Conservation (phyloP, 805 yeast species). For the Wickerhamiella lipophila region DNA sequence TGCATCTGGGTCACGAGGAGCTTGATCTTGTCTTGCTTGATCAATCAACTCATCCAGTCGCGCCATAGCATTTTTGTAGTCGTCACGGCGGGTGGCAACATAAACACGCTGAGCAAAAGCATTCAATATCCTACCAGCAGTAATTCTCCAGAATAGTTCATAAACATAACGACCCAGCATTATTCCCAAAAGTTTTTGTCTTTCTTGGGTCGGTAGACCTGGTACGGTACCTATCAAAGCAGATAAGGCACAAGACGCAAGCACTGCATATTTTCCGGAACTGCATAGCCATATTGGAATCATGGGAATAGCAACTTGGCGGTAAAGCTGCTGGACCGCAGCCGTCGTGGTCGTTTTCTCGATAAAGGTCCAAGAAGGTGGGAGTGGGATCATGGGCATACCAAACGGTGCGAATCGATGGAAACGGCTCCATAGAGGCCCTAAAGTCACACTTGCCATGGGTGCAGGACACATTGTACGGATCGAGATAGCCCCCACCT, state of each 20-base stretch:
- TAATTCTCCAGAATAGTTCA: background rate
- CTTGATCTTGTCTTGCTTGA: background rate
- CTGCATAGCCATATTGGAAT: constrained; percentile 6
- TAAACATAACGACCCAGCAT: background rate
- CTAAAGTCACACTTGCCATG: constrained; percentile 21
- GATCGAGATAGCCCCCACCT: constrained; percentile 24
- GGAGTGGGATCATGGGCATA: background rate
- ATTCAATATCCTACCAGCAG: background rate
- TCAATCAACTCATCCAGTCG: constrained; percentile 8
- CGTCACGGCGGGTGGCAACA: background rate
- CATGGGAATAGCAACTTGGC: background rate
- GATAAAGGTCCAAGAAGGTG: background rate
- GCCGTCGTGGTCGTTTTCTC: too few relatives aligned
- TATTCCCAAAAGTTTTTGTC: background rate
- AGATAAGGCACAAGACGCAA: background rate
- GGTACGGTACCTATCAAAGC: background rate
- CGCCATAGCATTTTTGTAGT: background rate
- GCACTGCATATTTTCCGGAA: background rate
- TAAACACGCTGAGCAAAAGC: background rate
- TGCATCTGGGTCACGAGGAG: background rate
- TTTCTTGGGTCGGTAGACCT: background rate
- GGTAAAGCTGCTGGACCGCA: background rate
- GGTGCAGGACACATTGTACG: constrained; percentile 23
- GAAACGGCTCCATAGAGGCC: constrained; percentile 9
- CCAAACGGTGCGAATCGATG: background rate